Evolutionary conservation across 306 rosid species (phyloP), one percentile per base, ranked within the genome.

Genomic region (Trifolium fragiferum): DNA sequence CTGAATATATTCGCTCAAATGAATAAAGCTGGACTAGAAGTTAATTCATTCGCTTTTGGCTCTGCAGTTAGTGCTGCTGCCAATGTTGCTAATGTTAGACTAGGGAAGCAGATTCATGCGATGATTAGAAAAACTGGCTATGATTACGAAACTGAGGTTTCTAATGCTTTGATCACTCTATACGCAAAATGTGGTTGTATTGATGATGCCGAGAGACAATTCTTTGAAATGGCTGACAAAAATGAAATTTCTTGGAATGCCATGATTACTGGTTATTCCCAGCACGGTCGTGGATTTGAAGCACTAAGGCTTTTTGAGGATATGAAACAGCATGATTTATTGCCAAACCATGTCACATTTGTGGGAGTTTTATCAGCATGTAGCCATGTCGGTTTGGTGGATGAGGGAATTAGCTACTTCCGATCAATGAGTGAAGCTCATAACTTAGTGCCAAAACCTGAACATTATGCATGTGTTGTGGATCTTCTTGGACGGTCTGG

Each of bases 191-290:
- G 97, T 73, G 97, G 98, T 21, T 79, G 73, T 57, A 81, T 93
- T 70, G 79, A 59, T 72, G 97, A 89, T 71, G 93, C 98, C 2
- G 66, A 85, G 86, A 89, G 82, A 67, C 90, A 89, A 73, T 93
- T 90, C 80, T 57, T 21, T 72, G 92, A 87, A 76, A 89, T 87
- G 87, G 73, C 87, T 15, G 86, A 82, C 51, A 90, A 84, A 73
- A 89, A 89, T 72, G 90, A 89, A 76, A 83, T 93, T 77, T 89
- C 98, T 44, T 93, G 97, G 97, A 93, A 90, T 89, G 90, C 97
- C 65, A 82, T 93, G 90, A 88, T 93, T 62, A 86, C 98, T 14
- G 92, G 86, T 62, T 93, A 84, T 80, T 93, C 97, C 78, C 97
- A 90, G 79, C 98, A 93, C 67, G 98, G 98, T 49, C 19, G 18